phyloP scores from a whole-genome alignment of 2,329 filamentous ascomycete species.

The Diaporthe helianthi region DNA sequence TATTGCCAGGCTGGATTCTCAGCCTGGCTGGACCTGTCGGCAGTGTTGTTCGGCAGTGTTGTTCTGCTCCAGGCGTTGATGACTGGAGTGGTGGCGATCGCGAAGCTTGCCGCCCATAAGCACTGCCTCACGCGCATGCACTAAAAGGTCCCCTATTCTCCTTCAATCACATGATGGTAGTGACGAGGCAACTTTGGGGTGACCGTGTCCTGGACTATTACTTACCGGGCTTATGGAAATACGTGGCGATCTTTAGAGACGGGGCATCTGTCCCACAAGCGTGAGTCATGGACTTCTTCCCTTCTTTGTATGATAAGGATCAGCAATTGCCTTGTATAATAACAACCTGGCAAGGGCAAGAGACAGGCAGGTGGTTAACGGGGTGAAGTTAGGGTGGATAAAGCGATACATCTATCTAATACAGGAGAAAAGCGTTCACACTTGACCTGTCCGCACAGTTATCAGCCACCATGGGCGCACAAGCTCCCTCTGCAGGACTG shows the following conservation, averaged over 20 bases:
- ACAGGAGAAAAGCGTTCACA: constrained; percentile 12
- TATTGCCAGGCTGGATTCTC: neutral
- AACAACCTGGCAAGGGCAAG: neutral
- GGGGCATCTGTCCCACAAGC: neutral
- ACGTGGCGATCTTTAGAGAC: neutral
- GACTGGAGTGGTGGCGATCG: too few species aligned
- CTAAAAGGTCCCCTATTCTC: neutral
- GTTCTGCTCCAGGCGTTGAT: neutral
- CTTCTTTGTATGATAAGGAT: constrained; percentile 10
- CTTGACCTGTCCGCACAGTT: neutral
- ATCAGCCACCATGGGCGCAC: too few species aligned
- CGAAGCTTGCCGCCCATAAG: neutral
- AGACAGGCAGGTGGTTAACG: neutral
- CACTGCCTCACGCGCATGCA: neutral
- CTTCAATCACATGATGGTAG: neutral
- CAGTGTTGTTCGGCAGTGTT: neutral
- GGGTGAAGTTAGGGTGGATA: neutral
- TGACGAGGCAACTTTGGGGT: neutral
- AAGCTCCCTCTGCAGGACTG: neutral
- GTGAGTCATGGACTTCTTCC: neutral
- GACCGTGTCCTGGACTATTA: too few species aligned
- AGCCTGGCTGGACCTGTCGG: neutral
- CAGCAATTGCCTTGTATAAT: constrained; percentile 5
- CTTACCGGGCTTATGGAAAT: neutral
- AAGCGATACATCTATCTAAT: neutral